Evolutionary conservation across 2,329 filamentous ascomycete genomes (phyloP).

Genomic region (Aspergillus ibericus): DNA sequence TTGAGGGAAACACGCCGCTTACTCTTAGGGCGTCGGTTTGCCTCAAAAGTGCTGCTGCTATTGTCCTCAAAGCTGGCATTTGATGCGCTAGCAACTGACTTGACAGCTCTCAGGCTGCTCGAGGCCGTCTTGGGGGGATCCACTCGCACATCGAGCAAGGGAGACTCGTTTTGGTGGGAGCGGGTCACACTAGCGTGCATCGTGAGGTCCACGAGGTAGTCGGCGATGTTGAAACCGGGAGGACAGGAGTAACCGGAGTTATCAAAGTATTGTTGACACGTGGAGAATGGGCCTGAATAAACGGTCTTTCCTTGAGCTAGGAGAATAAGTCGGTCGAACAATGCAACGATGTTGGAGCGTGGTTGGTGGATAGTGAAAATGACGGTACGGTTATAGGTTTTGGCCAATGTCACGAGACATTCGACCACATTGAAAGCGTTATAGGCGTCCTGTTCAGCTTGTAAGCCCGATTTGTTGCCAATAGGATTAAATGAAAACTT

Average conservation of each 20-base stretch:
- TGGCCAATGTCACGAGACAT: slow-evolving; percentile 89
- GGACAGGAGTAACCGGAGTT: slow-evolving; percentile 89
- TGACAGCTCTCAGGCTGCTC: slow-evolving; percentile 83
- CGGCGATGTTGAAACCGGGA: slow-evolving; percentile 96
- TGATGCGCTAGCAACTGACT: slow-evolving; percentile 83
- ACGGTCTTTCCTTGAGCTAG: slow-evolving; percentile 86
- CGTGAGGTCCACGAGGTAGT: slow-evolving; percentile 94
- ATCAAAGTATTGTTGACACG: slow-evolving; percentile 91
- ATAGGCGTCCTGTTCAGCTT: slow-evolving; percentile 67
- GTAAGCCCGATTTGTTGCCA: slow-evolving; percentile 6
- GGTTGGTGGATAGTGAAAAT: slow-evolving; percentile 99
- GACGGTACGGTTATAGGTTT: slow-evolving; percentile 94
- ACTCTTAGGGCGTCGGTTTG: slow-evolving; percentile 63
- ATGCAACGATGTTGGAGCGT: slow-evolving; percentile 93
- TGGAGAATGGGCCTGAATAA: slow-evolving; percentile 85
- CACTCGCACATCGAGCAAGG: slow-evolving; percentile 58
- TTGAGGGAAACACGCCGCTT: slow-evolving; percentile 79
- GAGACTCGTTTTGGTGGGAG: slow-evolving; percentile 54
- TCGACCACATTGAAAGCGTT: slow-evolving; percentile 99
- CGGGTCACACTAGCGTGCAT: slow-evolving; percentile 79
- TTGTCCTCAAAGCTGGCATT: slow-evolving; percentile 71
- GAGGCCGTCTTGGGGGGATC: slow-evolving; percentile 71
- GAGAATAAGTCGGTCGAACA: slow-evolving; percentile 92
- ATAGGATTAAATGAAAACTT: slow-evolving; percentile 12
- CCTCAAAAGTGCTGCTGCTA: slow-evolving; percentile 59